Evolutionary conservation across 805 yeast genomes (phyloP).

Genomic region (Henningerozyma blattae): DNA sequence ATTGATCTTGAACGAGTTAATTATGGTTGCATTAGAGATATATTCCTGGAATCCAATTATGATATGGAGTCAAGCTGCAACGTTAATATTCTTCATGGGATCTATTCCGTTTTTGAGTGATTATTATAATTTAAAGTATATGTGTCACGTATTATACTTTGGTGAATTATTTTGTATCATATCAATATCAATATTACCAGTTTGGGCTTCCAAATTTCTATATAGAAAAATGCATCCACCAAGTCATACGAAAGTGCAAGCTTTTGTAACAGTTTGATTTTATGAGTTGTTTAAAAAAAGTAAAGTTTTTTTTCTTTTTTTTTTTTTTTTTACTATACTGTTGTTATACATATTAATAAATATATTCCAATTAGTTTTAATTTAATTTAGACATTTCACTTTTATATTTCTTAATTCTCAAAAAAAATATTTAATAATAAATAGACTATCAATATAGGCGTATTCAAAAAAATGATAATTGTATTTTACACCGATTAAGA

Average conservation of each 20-base stretch:
- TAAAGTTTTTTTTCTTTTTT: too few relatives aligned
- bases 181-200: conserved; percentile 59
- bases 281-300: too few relatives aligned
- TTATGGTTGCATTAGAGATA: conserved; percentile 89
- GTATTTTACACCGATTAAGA: too few relatives aligned
- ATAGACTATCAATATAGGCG: too few relatives aligned
- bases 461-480: too few relatives aligned
- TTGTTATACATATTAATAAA: too few relatives aligned
- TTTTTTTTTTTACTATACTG: too few relatives aligned
- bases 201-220: conserved; percentile 73
- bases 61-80: conserved; percentile 60
- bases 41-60: conserved; percentile 82
- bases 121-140: conserved; percentile 64
- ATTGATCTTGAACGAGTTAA: conserved; percentile 69
- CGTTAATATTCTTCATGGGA: conserved; percentile 52
- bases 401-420: too few relatives aligned
- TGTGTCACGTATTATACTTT: too few relatives aligned
- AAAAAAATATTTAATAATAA: too few relatives aligned
- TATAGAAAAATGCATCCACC: conserved; percentile 81
- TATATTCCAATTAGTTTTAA: too few relatives aligned
- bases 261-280: conserved; percentile 13
- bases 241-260: conserved; percentile 92
- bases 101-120: conserved; percentile 79
- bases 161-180: conserved; percentile 61
- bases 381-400: too few relatives aligned